phyloP scores from a whole-genome alignment of 2,329 filamentous ascomycete species.

The Cytospora chrysosperma region DNA sequence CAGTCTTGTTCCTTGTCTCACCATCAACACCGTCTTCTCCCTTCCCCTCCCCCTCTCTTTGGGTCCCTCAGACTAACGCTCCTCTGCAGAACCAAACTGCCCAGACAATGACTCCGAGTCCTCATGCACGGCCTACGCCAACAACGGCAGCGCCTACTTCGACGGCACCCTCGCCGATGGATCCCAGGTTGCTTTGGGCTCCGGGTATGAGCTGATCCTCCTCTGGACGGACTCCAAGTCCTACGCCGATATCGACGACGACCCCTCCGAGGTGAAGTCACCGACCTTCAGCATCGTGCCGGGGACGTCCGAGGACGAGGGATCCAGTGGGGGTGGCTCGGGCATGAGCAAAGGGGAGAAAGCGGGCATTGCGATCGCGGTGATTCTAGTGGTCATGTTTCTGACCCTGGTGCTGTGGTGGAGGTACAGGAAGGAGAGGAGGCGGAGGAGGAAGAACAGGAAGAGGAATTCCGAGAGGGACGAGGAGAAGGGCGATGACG shows the following conservation, averaged over 20 bases:
- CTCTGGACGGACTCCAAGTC: slow-evolving; percentile 5
- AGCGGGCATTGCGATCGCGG: slow-evolving; percentile 8
- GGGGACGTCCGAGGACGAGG: neutral
- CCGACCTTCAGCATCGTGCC: slow-evolving; percentile 5
- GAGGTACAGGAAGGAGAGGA: slow-evolving; percentile 15
- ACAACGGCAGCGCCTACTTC: neutral
- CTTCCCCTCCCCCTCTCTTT: too few relatives aligned
- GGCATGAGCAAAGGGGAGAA: slow-evolving; percentile 1
- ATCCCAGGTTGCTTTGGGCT: neutral
- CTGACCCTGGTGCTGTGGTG: neutral
- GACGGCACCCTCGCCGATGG: neutral
- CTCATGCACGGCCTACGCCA: slow-evolving; percentile 1
- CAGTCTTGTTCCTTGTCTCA: neutral
- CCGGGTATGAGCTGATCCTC: slow-evolving; percentile 6
- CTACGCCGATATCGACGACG: slow-evolving; percentile 7
- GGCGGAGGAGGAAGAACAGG: neutral
- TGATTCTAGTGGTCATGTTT: slow-evolving; percentile 4
- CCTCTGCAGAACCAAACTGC: neutral
- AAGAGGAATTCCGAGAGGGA: neutral
- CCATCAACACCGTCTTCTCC: too few relatives aligned
- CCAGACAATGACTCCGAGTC: neutral
- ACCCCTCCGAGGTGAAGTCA: neutral
- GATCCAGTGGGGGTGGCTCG: neutral
- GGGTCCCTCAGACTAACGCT: too few relatives aligned
- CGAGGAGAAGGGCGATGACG: neutral